A percentile compares a stretch with the other conserved stretches of the same genome.
These are phyloP conservation scores for Saprolegnia diclina DNA, from an alignment of 352 stramenopile genomes.

Conservation along the genomic window DNA sequence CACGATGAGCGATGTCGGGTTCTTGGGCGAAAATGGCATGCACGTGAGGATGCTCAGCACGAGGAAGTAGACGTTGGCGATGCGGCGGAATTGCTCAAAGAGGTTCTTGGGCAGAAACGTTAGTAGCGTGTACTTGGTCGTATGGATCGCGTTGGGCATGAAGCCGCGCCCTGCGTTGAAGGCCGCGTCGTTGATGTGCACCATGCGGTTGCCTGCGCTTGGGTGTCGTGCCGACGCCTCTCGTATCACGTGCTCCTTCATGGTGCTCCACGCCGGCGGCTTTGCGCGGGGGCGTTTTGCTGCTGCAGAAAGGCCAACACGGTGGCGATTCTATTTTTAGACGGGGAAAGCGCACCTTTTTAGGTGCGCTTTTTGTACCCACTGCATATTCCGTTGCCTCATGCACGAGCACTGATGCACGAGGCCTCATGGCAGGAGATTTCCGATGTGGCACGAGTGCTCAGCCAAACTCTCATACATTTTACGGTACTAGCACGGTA, in stretches of 20 bases:
- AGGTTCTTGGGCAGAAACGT: conserved; percentile 76
- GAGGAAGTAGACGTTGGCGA: conserved; percentile 83
- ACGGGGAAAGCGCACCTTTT: too few relatives aligned
- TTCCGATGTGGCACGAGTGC: too few relatives aligned
- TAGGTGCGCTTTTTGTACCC: too few relatives aligned
- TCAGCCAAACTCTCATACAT: too few relatives aligned
- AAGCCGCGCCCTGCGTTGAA: background rate
- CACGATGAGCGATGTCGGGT: conserved; percentile 28
- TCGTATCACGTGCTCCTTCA: background rate
- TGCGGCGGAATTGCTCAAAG: conserved; percentile 66
- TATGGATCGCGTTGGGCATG: conserved; percentile 38
- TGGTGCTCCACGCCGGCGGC: background rate
- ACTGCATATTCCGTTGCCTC: too few relatives aligned
- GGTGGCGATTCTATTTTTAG: background rate
- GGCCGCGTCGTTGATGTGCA: background rate
- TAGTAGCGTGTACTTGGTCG: conserved; percentile 67
- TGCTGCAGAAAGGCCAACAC: background rate
- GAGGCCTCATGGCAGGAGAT: too few relatives aligned
- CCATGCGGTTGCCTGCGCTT: conserved; percentile 2
- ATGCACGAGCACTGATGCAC: too few relatives aligned
- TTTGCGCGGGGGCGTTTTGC: background rate
- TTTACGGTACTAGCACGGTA: too few relatives aligned
- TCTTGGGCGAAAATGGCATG: conserved; percentile 29
- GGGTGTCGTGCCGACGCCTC: background rate
- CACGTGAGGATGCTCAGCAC: conserved; percentile 33